Evolutionary conservation across 768 basidiomycete genomes (phyloP), one percentile per base, ranked within the genome.

Genomic region (Hericium alpestre): DNA sequence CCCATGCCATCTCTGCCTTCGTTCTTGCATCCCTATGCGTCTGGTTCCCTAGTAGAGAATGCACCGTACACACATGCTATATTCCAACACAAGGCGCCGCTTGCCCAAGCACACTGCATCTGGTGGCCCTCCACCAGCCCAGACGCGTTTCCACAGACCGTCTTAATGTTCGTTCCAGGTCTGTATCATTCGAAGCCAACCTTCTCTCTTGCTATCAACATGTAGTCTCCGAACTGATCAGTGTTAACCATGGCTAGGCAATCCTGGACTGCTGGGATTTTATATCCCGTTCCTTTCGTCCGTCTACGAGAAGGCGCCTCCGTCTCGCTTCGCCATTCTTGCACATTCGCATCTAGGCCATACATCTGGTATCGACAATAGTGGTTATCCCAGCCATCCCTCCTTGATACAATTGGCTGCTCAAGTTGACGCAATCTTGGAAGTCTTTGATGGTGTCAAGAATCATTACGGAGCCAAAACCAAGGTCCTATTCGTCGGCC

Each of bases 191-290:
- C 4, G 46, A 9, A 6, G 25, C 37, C 12, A 9, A 16, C 13
- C 15, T 40, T 66, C 39, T 70, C 73, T 12, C 68, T 72, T 3
- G 7, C 58, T 18, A 41, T 65, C 32, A 32, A 32, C 4, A 32
- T 32, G 9, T 7, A 32, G 25, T 25, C 5, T 32, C 6, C 8
- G 9, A 10, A 10, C 32, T 32, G 32, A 32, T 32, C 32, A 8
- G 32, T 32, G 32, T 32, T 32, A 6, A 16, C 64, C 65, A 48
- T 55, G 58, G 11, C 59, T 63, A 55, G 79, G 78, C 23, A 80
- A 81, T 64, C 79, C 79, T 0, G 88, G 88, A 7, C 70, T 88
- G 15, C 59, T 84, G 37, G 74, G 77, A 48, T 88, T 90, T 69
- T 91, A 90, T 61, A 71, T 71, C 1, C 77, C 79, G 2, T 91